Evolutionary conservation across 2,329 filamentous ascomycete species (phyloP), one percentile per base, ranked within the genome.

Genomic region (Fusarium continuum): DNA sequence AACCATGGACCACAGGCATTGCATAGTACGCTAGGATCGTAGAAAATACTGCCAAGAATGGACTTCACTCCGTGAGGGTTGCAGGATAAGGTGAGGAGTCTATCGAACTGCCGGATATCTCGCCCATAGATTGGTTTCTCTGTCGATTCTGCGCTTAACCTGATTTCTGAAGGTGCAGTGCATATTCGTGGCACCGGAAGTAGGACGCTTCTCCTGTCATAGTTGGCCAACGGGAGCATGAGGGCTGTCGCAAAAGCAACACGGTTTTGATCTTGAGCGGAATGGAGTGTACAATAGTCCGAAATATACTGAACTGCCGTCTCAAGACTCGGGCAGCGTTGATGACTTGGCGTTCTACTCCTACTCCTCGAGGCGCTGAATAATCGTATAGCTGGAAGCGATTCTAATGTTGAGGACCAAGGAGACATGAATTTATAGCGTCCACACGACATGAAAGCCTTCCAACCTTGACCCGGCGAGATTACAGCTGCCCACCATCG

Each of bases 1-100:
- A 62, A 44, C 49, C 41, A 59, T 34, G 50, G 49, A 6, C 59
- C 45, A 16, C 44, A 55, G n/a, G 44, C n/a, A 35, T 52, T 59
- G 31, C 59, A 64, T 16, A 38, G 39, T 8, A 66, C 8, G 32
- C 55, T 50, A 36, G 50, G 53, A 10, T 61, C 47, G n/a, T 64
- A 40, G 32, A 66, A 61, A 22, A 49, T 55, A 31, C 60, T 53
- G 25, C 49, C 35, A 28, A 53, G 14, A 14, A 53, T 44, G 6
- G 25, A 47, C n/a, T 23, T 31, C 8, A 54, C 28, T 34, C 61
- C 50, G 10, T 3, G 55, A 26, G 32, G 10, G 41, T 64, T 64
- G 28, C 56, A 61, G 17, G 60, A 44, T 17, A 66, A 26, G 16
- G 61, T 59, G 10, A 64, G 56, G 6, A 64, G 28, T 34, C 57